Evolutionary conservation across 148 eudicot species (phyloP).

Genomic region (Cornus suecica): DNA sequence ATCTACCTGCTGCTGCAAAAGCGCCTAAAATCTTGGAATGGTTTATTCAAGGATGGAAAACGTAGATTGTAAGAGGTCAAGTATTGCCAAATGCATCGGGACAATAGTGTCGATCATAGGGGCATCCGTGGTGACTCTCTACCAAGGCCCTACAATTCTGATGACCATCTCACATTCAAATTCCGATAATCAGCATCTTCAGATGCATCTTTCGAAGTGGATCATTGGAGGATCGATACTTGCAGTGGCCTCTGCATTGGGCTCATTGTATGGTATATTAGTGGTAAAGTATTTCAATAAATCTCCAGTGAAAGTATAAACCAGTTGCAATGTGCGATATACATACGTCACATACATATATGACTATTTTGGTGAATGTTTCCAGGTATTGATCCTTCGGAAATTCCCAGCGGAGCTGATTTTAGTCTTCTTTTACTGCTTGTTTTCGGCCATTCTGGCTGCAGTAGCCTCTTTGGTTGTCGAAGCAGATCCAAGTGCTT

Average conservation of each 20-base stretch:
- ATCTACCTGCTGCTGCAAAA: not conserved
- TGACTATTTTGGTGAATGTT: constrained; percentile 8
- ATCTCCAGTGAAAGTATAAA: not conserved
- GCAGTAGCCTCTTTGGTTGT: constrained; percentile 46
- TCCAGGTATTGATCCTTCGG: constrained; percentile 63
- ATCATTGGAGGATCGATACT: constrained; percentile 60
- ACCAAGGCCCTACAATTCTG: constrained; percentile 39
- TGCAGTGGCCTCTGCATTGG: constrained; percentile 36
- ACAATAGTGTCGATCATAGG: constrained; percentile 32
- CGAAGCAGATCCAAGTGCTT: constrained; percentile 57
- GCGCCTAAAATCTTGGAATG: not conserved
- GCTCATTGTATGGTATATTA: constrained; percentile 48
- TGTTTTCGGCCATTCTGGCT: constrained; percentile 63
- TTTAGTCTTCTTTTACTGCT: constrained; percentile 71
- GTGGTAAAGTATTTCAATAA: constrained; percentile 33
- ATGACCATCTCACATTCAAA: constrained; percentile 12
- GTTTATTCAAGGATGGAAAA: constrained; percentile 27
- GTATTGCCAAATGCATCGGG: constrained; percentile 29
- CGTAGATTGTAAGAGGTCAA: constrained; percentile 19
- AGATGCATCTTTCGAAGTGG: constrained; percentile 36
- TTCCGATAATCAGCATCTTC: constrained; percentile 16
- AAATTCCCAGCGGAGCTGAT: constrained; percentile 62
- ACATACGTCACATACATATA: not conserved
- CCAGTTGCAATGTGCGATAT: not conserved
- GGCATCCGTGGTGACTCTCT: constrained; percentile 32